Percentiles rank a stretch among this genome's conserved stretches.
phyloP scores from a whole-genome alignment of 768 basidiomycete genomes.

The Amanita pseudoporphyria region DNA sequence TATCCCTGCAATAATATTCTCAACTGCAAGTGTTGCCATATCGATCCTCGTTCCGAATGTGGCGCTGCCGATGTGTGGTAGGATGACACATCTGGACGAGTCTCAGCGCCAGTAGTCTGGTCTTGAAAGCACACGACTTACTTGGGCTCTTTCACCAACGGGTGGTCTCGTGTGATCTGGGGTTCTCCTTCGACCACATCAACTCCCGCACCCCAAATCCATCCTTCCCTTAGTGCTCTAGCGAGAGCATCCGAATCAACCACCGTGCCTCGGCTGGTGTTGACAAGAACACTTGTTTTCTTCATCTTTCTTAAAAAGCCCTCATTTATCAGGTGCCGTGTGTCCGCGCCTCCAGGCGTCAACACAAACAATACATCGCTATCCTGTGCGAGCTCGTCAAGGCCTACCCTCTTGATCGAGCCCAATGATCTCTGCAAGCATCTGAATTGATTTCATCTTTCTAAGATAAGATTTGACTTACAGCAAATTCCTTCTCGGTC shows the following conservation, averaged over 20 bases:
- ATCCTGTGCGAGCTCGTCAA: slow-evolving; percentile 61
- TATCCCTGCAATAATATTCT: slow-evolving; percentile 56
- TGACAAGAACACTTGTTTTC: slow-evolving; percentile 71
- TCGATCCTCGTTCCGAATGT: slow-evolving; percentile 74
- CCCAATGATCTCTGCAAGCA: slow-evolving; percentile 5
- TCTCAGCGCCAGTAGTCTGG: background rate
- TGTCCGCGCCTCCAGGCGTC: slow-evolving; percentile 62
- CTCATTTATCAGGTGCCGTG: slow-evolving; percentile 65
- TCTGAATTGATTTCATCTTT: background rate
- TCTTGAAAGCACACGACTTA: slow-evolving; percentile 20
- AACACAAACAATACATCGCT: slow-evolving; percentile 84
- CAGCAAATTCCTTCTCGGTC: slow-evolving; percentile 20
- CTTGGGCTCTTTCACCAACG: slow-evolving; percentile 70
- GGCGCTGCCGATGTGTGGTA: slow-evolving; percentile 91
- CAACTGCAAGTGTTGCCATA: slow-evolving; percentile 72
- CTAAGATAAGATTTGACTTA: slow-evolving; percentile 8
- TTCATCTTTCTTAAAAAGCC: slow-evolving; percentile 80
- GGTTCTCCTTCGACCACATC: slow-evolving; percentile 96
- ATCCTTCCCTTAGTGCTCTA: slow-evolving; percentile 60
- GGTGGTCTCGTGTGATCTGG: slow-evolving; percentile 59
- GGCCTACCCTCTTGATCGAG: slow-evolving; percentile 47
- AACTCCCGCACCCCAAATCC: slow-evolving; percentile 88
- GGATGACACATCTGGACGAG: slow-evolving; percentile 56
- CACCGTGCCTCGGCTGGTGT: slow-evolving; percentile 75
- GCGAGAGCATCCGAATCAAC: slow-evolving; percentile 89